Percentiles rank a stretch among this genome's conserved stretches.
These are phyloP conservation scores for Colletotrichum lentis DNA, from an alignment of 2,329 filamentous ascomycete genomes.

Conservation along the genomic window DNA sequence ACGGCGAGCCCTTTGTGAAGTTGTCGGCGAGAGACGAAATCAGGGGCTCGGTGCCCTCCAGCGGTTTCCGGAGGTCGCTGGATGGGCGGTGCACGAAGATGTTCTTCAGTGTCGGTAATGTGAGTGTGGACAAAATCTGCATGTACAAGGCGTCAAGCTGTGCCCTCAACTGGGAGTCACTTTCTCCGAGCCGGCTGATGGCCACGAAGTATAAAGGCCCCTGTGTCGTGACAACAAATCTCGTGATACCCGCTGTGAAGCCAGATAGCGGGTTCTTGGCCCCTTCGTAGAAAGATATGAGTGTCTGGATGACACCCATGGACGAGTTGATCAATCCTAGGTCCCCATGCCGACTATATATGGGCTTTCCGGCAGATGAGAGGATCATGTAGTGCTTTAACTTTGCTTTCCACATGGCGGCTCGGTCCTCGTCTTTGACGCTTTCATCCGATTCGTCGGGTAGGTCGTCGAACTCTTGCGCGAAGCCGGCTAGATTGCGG, in stretches of 20 bases:
- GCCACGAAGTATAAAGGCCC: constrained; percentile 92
- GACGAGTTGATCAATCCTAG: constrained; percentile 89
- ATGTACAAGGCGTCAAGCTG: constrained; percentile 96
- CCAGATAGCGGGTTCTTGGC: constrained; percentile 78
- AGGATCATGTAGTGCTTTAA: constrained; percentile 97
- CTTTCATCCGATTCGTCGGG: constrained; percentile 60
- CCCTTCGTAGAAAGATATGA: constrained; percentile 94
- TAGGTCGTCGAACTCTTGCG: constrained; percentile 79
- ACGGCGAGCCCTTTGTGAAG: constrained; percentile 92
- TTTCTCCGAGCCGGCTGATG: constrained; percentile 91
- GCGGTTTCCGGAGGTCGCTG: constrained; percentile 87
- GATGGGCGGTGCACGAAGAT: constrained; percentile 92
- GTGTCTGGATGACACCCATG: constrained; percentile 94
- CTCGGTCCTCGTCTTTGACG: constrained; percentile 63
- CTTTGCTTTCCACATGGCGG: constrained; percentile 86
- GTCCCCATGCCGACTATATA: constrained; percentile 95
- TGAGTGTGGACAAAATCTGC: constrained; percentile 96
- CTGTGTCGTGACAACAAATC: constrained; percentile 85
- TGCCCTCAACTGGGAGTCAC: constrained; percentile 82
- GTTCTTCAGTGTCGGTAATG: constrained; percentile 82
- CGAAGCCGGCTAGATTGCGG: constrained; percentile 72
- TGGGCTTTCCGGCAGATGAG: constrained; percentile 94
- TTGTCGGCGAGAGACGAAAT: constrained; percentile 92
- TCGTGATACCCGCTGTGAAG: constrained; percentile 86
- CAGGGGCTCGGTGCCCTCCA: constrained; percentile 90